Conservation (phyloP, 768 basidiomycete species). For the Omphalotus guepiniiformis region DNA sequence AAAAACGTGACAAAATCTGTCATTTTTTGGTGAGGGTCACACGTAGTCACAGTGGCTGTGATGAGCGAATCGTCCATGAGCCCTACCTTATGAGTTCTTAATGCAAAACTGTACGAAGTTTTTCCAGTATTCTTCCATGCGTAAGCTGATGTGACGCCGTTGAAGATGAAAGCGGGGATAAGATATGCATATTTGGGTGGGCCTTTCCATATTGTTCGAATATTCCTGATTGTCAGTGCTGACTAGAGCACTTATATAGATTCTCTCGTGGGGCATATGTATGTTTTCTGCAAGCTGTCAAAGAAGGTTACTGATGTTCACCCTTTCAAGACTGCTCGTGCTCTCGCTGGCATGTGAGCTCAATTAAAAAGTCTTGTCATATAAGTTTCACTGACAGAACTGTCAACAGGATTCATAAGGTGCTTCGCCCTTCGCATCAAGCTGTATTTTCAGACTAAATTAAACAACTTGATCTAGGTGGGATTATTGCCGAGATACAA, state of each 20-base stretch:
- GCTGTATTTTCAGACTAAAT: no score
- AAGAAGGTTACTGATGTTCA: slow-evolving; percentile 50
- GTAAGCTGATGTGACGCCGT: not conserved
- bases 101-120: slow-evolving; percentile 51
- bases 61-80: no score
- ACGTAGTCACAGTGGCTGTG: no score
- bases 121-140: not conserved
- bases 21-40: no score
- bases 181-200: slow-evolving; percentile 26
- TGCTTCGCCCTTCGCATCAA: no score
- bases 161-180: slow-evolving; percentile 33
- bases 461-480: no score
- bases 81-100: slow-evolving; percentile 59
- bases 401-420: slow-evolving; percentile 16
- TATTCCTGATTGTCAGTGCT: not conserved
- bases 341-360: slow-evolving; percentile 3
- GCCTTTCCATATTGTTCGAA: not conserved
- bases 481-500: slow-evolving; percentile 55
- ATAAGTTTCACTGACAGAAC: not conserved
- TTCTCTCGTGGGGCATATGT: slow-evolving; percentile 70
- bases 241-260: slow-evolving; percentile 17
- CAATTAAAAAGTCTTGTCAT: not conserved
- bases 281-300: slow-evolving; percentile 13
- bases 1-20: no score
- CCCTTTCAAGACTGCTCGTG: slow-evolving; percentile 23